Evolutionary conservation across 768 basidiomycete genomes (phyloP).

Genomic region (Phlegmacium glaucopus): DNA sequence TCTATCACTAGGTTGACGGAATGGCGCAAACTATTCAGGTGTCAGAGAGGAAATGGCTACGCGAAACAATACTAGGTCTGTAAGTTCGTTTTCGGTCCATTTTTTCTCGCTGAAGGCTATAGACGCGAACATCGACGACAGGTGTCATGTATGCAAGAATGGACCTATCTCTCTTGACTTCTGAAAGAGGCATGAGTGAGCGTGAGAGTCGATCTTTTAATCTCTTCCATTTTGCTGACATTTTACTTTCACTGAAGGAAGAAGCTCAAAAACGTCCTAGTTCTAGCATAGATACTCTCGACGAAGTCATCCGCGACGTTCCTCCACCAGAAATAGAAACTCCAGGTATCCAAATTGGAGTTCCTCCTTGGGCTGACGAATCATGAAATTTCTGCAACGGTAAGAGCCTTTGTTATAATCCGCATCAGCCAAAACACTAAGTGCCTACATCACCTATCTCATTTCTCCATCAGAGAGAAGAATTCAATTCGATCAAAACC

Average conservation of each 20-base stretch:
- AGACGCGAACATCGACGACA: no score
- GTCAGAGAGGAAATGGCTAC: conserved; percentile 68
- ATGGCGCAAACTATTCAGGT: conserved; percentile 62
- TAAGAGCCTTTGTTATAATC: no score
- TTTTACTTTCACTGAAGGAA: no score
- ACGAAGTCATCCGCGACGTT: no score
- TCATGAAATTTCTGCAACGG: conserved; percentile 71
- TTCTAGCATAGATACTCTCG: no score
- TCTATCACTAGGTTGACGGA: no score
- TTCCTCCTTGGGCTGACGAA: conserved; percentile 67
- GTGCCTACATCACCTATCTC: conserved; percentile 55
- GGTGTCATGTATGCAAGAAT: conserved; percentile 55
- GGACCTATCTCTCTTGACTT: conserved; percentile 57
- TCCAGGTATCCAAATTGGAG: no score
- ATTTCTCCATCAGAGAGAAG: conserved; percentile 8
- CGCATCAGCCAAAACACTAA: conserved; percentile 69
- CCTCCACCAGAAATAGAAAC: no score
- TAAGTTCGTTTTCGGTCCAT: conserved; percentile 34
- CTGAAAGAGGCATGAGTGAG: conserved; percentile 73
- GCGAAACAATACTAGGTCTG: conserved; percentile 74
- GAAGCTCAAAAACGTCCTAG: no score
- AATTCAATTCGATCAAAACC: conserved; percentile 5
- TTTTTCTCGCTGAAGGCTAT: no score
- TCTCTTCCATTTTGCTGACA: neutral
- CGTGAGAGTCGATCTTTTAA: neutral